phyloP scores from a whole-genome alignment of 768 basidiomycete genomes.

The Dacryopinax primogenitus region DNA sequence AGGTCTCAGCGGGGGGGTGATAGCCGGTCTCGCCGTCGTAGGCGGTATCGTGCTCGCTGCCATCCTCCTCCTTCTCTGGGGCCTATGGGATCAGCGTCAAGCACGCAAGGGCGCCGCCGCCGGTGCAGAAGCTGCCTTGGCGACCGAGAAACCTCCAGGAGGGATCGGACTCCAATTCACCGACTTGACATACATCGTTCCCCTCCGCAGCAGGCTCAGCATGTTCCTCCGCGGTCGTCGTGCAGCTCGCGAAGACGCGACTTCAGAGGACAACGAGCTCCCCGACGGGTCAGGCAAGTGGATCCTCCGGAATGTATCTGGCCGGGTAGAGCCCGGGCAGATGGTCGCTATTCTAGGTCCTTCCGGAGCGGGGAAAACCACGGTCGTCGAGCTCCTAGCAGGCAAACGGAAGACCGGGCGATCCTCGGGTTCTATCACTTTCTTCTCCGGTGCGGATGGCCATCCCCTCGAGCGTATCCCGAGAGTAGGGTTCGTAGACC shows the following conservation, averaged over 20 bases:
- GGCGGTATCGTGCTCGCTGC: conserved; percentile 49
- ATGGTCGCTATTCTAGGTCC: conserved; percentile 90
- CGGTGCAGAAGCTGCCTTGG: conserved; percentile 21
- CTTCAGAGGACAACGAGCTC: background rate
- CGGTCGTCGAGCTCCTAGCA: conserved; percentile 80
- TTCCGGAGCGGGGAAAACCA: conserved; percentile 74
- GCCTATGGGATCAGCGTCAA: conserved; percentile 45
- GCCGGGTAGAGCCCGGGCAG: conserved; percentile 60
- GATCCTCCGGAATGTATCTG: conserved; percentile 58
- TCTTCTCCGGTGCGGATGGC: conserved; percentile 27
- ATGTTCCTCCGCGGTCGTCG: conserved; percentile 9
- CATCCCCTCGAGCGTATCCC: conserved; percentile 23
- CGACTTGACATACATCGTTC: conserved; percentile 52
- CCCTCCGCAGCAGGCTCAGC: conserved; percentile 13
- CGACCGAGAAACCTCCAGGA: conserved; percentile 26
- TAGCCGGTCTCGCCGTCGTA: conserved; percentile 80
- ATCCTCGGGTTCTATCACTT: conserved; percentile 50
- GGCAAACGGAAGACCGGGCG: conserved; percentile 66
- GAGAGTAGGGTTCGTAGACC: conserved; percentile 73
- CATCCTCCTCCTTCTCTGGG: conserved; percentile 48
- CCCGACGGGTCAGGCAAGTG: conserved; percentile 40
- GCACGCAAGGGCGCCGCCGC: conserved; percentile 37
- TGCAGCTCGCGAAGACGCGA: too few species aligned
- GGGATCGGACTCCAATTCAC: conserved; percentile 57
- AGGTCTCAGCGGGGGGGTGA: conserved; percentile 64